Evolutionary conservation across 192 early-diverging fungal genomes (phyloP).

Genomic region (Backusella tuberculispora): DNA sequence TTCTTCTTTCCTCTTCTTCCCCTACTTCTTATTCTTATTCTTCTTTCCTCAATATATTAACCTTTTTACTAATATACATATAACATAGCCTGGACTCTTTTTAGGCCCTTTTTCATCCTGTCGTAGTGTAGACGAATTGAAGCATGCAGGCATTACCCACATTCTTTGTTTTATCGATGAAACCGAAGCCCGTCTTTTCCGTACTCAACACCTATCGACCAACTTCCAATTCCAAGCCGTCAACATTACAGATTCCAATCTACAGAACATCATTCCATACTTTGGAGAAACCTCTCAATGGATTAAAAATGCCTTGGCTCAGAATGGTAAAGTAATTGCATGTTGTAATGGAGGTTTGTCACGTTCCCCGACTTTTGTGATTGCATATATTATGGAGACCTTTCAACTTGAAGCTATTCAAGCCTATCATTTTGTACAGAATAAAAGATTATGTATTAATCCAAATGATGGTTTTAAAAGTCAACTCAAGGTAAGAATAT

Average conservation of each 20-base stretch:
- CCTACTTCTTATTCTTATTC: neutral
- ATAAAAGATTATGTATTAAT: conserved; percentile 85
- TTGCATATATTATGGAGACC: conserved; percentile 88
- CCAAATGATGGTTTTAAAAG: conserved; percentile 81
- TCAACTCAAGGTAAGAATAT: conserved; percentile 68
- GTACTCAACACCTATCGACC: conserved; percentile 35
- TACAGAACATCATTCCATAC: conserved; percentile 84
- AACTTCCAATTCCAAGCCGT: conserved; percentile 69
- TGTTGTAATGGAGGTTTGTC: conserved; percentile 85
- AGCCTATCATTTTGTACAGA: conserved; percentile 86
- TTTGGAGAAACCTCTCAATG: conserved; percentile 67
- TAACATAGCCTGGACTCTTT: conserved; percentile 57
- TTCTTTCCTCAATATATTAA: neutral
- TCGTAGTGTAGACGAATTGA: conserved; percentile 59
- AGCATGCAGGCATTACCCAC: conserved; percentile 68
- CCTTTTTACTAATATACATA: neutral
- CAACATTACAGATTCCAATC: conserved; percentile 77
- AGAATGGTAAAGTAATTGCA: conserved; percentile 61
- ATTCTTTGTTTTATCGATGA: conserved; percentile 76
- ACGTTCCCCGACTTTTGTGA: conserved; percentile 82
- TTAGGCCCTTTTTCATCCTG: conserved; percentile 82
- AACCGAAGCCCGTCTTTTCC: conserved; percentile 17
- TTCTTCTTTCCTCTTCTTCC: neutral
- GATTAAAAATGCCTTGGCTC: conserved; percentile 50
- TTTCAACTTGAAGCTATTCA: conserved; percentile 65